A percentile compares a stretch with the other conserved stretches of the same genome.
phyloP scores from a whole-genome alignment of 1,284 basidiomycete genomes.

The Ceratobasidium papillatum region DNA sequence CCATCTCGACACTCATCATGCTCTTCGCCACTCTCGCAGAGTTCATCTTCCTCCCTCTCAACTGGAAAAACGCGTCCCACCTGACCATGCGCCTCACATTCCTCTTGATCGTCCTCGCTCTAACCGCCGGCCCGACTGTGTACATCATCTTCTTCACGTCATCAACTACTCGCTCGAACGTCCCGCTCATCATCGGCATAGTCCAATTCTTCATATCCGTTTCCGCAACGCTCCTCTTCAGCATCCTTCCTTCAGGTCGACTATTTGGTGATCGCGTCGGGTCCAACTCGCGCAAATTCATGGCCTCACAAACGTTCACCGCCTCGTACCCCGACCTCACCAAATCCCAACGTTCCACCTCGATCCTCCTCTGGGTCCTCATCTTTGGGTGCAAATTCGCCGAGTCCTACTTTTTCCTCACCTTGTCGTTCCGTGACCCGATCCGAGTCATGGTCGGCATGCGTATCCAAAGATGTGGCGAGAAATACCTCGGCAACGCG shows the following conservation, averaged over 20 bases:
- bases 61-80: constrained; percentile 97
- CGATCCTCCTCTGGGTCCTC: constrained; percentile 83
- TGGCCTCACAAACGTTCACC: constrained; percentile 95
- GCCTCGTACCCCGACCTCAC: constrained; percentile 85
- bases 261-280: constrained; percentile 96
- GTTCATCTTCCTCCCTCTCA: constrained; percentile 94
- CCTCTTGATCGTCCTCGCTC: constrained; percentile 81
- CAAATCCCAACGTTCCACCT: constrained; percentile 70
- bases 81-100: constrained; percentile 87
- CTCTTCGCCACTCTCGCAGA: constrained; percentile 90
- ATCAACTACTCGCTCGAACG: constrained; percentile 55
- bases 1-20: constrained; percentile 91
- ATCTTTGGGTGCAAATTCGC: constrained; percentile 94
- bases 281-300: constrained; percentile 91
- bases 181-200: constrained; percentile 87
- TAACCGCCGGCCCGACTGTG: constrained; percentile 89
- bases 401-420: constrained; percentile 96
- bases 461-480: constrained; percentile 87
- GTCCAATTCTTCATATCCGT: constrained; percentile 93
- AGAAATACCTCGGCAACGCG: constrained; percentile 81
- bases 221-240: constrained; percentile 81
- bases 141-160: constrained; percentile 77
- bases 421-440: constrained; percentile 88
- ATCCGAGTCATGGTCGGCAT: constrained; percentile 93
- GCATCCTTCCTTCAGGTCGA: constrained; percentile 87